These are phyloP conservation scores for Eimeria brunetti DNA, from an alignment of 169 alveolate genomes.

Conservation along the genomic window DNA sequence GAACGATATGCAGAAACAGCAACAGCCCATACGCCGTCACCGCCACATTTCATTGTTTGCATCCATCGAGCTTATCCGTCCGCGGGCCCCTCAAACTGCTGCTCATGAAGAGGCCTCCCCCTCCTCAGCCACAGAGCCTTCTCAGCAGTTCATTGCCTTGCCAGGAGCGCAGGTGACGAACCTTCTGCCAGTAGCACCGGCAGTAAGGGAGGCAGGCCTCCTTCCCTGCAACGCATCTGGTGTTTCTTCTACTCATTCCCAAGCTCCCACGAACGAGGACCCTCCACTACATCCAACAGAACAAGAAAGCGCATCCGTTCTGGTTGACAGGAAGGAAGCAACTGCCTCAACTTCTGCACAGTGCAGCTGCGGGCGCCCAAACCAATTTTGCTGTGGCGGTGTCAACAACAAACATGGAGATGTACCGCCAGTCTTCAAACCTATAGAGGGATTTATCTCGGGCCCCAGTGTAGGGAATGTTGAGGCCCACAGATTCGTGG, in stretches of 20 bases:
- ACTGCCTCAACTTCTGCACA: neutral
- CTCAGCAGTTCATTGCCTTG: neutral
- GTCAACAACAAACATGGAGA: neutral
- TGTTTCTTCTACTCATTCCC: neutral
- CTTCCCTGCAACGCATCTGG: neutral
- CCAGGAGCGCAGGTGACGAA: neutral
- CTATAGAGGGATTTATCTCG: neutral
- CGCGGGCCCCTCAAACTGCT: neutral
- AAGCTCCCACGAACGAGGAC: neutral
- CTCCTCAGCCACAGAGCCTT: neutral
- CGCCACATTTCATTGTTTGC: slow-evolving; percentile 54
- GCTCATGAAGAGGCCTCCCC: neutral
- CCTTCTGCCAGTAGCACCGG: neutral
- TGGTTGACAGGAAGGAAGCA: neutral
- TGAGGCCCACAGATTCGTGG: slow-evolving; percentile 54
- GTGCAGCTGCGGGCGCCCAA: neutral
- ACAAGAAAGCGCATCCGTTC: neutral
- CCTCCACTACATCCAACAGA: neutral
- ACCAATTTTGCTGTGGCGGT: neutral
- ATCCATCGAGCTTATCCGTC: slow-evolving; percentile 32
- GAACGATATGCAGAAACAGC: neutral
- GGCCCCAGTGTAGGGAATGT: neutral
- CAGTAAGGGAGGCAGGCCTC: neutral
- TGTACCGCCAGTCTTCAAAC: neutral
- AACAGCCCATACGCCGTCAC: slow-evolving; percentile 17